Base-by-base conservation (phyloP, 768 basidiomycete species). In the Termitomyces sp. region DNA sequence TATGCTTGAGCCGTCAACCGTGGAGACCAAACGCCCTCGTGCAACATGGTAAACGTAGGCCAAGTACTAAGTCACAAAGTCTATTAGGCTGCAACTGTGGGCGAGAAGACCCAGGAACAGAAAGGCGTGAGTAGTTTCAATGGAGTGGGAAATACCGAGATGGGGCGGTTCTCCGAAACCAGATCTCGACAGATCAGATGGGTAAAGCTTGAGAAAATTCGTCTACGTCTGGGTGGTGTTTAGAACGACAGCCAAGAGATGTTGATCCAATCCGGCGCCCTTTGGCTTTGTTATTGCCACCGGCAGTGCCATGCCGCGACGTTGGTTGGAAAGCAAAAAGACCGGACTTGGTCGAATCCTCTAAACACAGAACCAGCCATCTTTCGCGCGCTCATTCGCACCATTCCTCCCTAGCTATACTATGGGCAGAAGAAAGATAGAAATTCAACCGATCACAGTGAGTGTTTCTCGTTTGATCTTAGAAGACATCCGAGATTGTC, bases 391-490 rank as follows among this genome's bases (percentile, higher is more conserved):
- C 49, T 49, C 48, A 50, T 33, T 35, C 54, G 59, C 57, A 55
- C 16, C 41, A 35, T 16, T 46, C n/a, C 14, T 33, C 26, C 35
- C 35, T 16, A 47, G 33, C 18, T 41, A 55, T n/a, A 55, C 38
- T 66, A 71, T 87, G 88, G 88, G 88, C 55, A 77, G 88, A 68
- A 76, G 89, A 75, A 90, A 90, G 78, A 90, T 90, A 69, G 88
- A 88, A 72, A 90, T 90, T 38, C 86, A 88, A 70, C 88, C 89
- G 63, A 90, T 90, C 67, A 86, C 84, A 6, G 88, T 88, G 64
- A 69, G 88, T 57, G 20, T 50, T 60, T 56, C 59, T 35, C 32
- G 4, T 61, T 53, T 50, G 46, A 43, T 41, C 30, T 50, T 46
- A 30, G 23, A 26, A 53, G 51, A 26, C 56, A 18, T 35, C 38